Percentiles rank a stretch among this genome's conserved stretches.
phyloP scores from a whole-genome alignment of 1,139 yeast species.

The Diutina pseudorugosa region DNA sequence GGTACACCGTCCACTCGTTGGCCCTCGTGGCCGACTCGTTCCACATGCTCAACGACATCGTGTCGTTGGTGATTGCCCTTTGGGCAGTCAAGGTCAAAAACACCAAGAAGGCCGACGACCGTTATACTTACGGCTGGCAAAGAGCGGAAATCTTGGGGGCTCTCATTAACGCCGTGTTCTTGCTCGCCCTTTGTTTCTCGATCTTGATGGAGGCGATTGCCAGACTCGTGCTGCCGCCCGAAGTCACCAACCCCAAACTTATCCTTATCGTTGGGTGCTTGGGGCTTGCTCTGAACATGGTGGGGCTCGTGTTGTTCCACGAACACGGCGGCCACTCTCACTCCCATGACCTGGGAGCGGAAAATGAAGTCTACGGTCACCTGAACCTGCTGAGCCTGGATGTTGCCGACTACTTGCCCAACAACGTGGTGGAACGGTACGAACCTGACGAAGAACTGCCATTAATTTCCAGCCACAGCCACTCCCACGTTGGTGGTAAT shows the following conservation, averaged over 20 bases:
- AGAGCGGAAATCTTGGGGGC: constrained; percentile 95
- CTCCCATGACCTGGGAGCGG: neutral
- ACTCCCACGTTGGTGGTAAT: constrained; percentile 9
- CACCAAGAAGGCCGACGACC: constrained; percentile 71
- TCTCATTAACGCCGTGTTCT: constrained; percentile 80
- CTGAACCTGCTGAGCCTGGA: constrained; percentile 13
- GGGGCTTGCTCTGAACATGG: constrained; percentile 70
- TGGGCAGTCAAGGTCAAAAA: constrained; percentile 95
- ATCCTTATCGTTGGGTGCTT: constrained; percentile 72
- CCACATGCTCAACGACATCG: constrained; percentile 93
- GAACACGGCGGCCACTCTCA: constrained; percentile 55
- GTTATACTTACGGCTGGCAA: constrained; percentile 93
- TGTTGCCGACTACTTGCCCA: constrained; percentile 27
- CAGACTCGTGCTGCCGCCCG: constrained; percentile 72
- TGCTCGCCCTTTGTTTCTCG: constrained; percentile 84
- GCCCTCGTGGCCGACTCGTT: constrained; percentile 93
- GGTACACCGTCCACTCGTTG: constrained; percentile 81
- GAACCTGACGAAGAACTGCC: constrained; percentile 16
- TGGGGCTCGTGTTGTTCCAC: constrained; percentile 81
- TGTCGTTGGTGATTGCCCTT: constrained; percentile 77
- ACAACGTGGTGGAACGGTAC: constrained; percentile 23
- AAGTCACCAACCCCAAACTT: constrained; percentile 66
- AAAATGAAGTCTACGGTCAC: neutral
- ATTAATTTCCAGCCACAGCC: constrained; percentile 12
- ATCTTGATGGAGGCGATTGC: constrained; percentile 89